Evolutionary conservation across 1,139 yeast genomes (phyloP).

Genomic region (Candida albicans): DNA sequence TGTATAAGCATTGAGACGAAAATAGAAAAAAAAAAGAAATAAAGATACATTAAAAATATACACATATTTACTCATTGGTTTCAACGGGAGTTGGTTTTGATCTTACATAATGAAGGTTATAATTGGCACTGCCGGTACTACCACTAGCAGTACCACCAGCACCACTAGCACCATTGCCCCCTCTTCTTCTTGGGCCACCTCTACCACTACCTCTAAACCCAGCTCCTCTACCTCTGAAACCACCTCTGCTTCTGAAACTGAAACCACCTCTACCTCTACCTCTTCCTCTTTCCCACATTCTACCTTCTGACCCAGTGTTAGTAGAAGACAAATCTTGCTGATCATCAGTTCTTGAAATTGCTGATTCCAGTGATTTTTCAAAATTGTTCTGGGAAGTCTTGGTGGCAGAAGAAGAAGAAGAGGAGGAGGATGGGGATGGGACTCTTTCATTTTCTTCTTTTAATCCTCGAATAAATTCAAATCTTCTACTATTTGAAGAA

Average conservation of each 20-base stretch:
- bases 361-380: background rate
- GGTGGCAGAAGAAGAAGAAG: too few relatives aligned
- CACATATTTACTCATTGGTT: background rate
- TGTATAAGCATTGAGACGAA: background rate
- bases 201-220: constrained; percentile 22
- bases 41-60: background rate
- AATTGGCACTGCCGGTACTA: constrained; percentile 11
- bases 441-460: background rate
- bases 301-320: background rate
- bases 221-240: constrained; percentile 21
- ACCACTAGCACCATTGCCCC: constrained; percentile 23
- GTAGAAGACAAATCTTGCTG: background rate
- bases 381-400: background rate
- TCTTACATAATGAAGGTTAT: constrained; percentile 31
- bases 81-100: constrained; percentile 10
- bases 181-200: constrained; percentile 14
- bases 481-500: constrained; percentile 1
- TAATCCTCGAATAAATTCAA: background rate
- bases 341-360: background rate
- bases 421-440: too few relatives aligned
- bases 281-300: constrained; percentile 4
- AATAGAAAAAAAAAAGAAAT: background rate
- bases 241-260: constrained; percentile 15
- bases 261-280: constrained; percentile 15
- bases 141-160: too few relatives aligned